Evolutionary conservation across 768 basidiomycete genomes (phyloP), one percentile per base, ranked within the genome.

Genomic region (Amanita thiersii): DNA sequence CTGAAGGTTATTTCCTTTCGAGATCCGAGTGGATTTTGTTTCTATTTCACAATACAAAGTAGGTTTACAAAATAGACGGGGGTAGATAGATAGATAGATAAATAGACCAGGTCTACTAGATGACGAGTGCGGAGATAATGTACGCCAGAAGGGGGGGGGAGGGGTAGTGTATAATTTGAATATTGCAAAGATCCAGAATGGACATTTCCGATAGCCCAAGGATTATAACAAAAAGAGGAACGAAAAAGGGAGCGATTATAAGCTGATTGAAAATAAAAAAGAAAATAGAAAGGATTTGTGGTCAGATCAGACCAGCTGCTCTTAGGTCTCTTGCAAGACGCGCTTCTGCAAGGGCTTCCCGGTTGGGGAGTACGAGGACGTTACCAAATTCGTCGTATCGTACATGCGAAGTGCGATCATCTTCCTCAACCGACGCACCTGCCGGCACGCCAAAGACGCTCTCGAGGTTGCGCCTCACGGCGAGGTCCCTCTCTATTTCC

Each of bases 271-370:
- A 28, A 36, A 30, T 39, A 18, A 33, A 43, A 44, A 24, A n/a
- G n/a, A n/a, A n/a, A n/a, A n/a, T n/a, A n/a, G n/a, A n/a, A n/a
- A n/a, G n/a, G n/a, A n/a, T n/a, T n/a, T n/a, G n/a, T n/a, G n/a
- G 31, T 59, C 57, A 81, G 50, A 79, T 44, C 26, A 80, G 57
- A n/a, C 77, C 77, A 1, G 77, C 77, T 29, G 64, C 68, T 44
- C 66, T 62, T 41, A 81, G 47, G 51, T 78, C 70, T 39, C 69
- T 65, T 0, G 63, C 57, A 23, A 79, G 54, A 43, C 73, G 64
- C 18, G 61, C 63, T 17, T 77, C 77, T 19, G 66, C 60, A 7
- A 62, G 50, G 19, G 58, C 59, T 30, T 55, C 49, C 29, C 50
- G 59, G 6, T 55, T 51, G 6, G 59, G 56, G 31, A 64, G 52